These are phyloP conservation scores for Phialophora expanda DNA, from an alignment of 2,329 filamentous ascomycete species.

Conservation along the genomic window DNA sequence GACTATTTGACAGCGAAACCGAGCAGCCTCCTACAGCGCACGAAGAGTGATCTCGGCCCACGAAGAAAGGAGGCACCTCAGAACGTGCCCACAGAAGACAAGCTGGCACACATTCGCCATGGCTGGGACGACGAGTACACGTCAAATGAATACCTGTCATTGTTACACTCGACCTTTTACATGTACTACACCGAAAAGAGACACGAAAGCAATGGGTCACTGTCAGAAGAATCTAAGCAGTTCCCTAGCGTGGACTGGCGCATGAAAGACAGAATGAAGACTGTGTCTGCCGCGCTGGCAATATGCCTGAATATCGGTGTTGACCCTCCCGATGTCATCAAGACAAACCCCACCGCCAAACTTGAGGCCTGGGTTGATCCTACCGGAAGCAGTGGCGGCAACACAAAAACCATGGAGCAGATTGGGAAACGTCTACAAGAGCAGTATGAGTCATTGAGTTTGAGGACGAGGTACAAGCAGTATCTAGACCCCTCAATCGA, in stretches of 20 bases:
- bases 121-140: conserved; percentile 93
- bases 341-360: conserved; percentile 90
- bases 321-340: conserved; percentile 94
- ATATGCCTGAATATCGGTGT: conserved; percentile 97
- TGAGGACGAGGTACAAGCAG: conserved; percentile 96
- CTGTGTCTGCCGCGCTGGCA: conserved; percentile 90
- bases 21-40: conserved; percentile 48
- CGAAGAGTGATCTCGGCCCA: conserved; percentile 61
- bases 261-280: conserved; percentile 95
- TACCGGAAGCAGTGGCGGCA: conserved; percentile 73
- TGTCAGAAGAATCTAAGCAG: conserved; percentile 62
- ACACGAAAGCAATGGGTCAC: conserved; percentile 90
- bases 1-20: conserved; percentile 30
- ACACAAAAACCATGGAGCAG: conserved; percentile 83
- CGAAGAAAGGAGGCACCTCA: conserved; percentile 46
- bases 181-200: conserved; percentile 99
- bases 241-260: conserved; percentile 86
- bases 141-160: conserved; percentile 84
- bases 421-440: conserved; percentile 96
- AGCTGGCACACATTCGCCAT: conserved; percentile 69
- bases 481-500: conserved; percentile 96
- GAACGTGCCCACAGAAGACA: conserved; percentile 53
- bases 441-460: conserved; percentile 93
- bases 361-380: conserved; percentile 98
- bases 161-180: conserved; percentile 93